A percentile compares a stretch with the other conserved stretches of the same genome.
Evolutionary conservation across 495 filamentous ascomycete genomes (phyloP).

Genomic region (Podospora comata): DNA sequence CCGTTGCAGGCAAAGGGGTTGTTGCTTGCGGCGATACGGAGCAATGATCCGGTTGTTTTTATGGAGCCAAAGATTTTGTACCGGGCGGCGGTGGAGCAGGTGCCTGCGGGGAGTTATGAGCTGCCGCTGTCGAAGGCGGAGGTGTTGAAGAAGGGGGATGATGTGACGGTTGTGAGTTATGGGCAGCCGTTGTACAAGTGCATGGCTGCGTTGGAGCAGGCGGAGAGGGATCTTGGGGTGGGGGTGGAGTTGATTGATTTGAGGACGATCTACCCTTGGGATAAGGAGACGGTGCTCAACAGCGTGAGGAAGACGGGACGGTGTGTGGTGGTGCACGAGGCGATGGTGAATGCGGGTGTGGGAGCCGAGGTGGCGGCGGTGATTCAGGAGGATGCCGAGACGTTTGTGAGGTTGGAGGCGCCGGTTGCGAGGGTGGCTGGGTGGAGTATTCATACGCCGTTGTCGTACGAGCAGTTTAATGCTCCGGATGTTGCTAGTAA

Average conservation of each 20-base stretch:
- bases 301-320: conserved; percentile 89
- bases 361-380: conserved; percentile 92
- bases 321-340: conserved; percentile 91
- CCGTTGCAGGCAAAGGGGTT: conserved; percentile 92
- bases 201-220: conserved; percentile 70
- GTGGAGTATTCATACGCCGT: conserved; percentile 81
- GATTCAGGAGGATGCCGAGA: conserved; percentile 75
- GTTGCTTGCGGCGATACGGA: conserved; percentile 73
- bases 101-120: conserved; percentile 76
- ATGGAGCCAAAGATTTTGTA: conserved; percentile 98
- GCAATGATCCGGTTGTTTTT: conserved; percentile 89
- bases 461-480: conserved; percentile 83
- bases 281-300: conserved; percentile 74
- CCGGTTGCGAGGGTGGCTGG: conserved; percentile 88
- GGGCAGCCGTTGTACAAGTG: conserved; percentile 91
- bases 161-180: conserved; percentile 87
- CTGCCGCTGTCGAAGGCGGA: conserved; percentile 88
- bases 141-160: conserved; percentile 74
- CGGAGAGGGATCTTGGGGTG: conserved; percentile 77
- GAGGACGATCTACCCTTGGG: conserved; percentile 92
- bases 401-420: conserved; percentile 86
- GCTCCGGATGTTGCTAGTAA: conserved; percentile 88
- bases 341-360: conserved; percentile 91
- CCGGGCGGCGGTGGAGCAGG: conserved; percentile 91
- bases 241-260: conserved; percentile 88